Conservation (phyloP, 169 alveolate genomes). For the Plasmodium malariae region DNA sequence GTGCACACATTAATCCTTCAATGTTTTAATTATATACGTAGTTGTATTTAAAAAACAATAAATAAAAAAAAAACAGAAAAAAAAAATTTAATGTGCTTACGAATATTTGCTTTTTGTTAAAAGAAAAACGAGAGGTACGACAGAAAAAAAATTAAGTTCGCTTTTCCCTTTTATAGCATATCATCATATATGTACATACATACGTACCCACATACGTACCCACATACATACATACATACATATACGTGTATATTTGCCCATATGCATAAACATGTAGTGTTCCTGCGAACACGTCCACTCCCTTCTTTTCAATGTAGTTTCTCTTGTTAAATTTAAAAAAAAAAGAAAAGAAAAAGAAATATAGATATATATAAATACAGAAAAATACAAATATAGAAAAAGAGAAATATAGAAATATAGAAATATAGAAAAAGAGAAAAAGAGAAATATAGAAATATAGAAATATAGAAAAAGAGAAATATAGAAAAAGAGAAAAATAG, state of each 20-base stretch:
- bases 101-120: background rate
- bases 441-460: background rate
- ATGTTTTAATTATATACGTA: background rate
- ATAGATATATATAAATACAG: no score
- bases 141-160: background rate
- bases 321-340: no score
- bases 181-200: background rate
- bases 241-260: conserved; percentile 2
- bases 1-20: background rate
- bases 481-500: background rate
- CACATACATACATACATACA: background rate
- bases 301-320: background rate
- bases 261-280: background rate
- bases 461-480: conserved; percentile 5
- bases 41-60: background rate
- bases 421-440: no score
- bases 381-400: no score
- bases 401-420: no score
- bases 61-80: background rate
- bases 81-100: background rate
- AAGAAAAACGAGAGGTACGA: background rate
- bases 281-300: background rate
- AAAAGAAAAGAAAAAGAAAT: no score
- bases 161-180: background rate
- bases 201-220: background rate